Evolutionary conservation across 208 protist genomes (phyloP), one percentile per base, ranked within the genome.

Genomic region (Angomonas deanei): DNA sequence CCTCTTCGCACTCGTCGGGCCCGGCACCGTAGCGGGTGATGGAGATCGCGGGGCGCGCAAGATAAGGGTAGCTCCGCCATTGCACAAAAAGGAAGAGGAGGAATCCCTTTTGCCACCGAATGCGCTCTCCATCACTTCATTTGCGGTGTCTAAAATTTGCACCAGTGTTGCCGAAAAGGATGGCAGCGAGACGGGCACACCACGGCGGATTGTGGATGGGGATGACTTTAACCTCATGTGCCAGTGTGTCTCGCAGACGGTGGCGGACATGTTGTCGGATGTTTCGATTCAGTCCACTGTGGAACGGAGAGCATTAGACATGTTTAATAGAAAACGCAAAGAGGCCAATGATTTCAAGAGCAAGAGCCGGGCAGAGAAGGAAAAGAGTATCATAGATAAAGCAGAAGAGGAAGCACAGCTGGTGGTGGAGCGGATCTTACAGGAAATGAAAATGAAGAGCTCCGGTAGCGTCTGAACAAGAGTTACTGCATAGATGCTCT

Each of bases 371-470:
- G 47, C 6, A 53, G 47, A 53, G 10, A 53, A 26, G 23, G 47
- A 53, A 26, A 53, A 26, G 8, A 30, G 48, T 23, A 76, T 94
- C 27, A 84, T 94, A 30, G 77, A 76, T 11, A 70, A 70, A 55
- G 88, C 88, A 3, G 88, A 94, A 66, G 71, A 31, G 33, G 80
- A 94, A 61, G 88, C 84, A 6, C 79, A 90, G 57, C 72, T 76
- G 19, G 72, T 94, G 30, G 84, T 94, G 57, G 61, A 79, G 49
- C 70, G 64, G 32, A 94, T 94, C 30, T 24, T 87, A 62, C 82
- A 94, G 47, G 84, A 94, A 68, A 82, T 94, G 65, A 47, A 66
- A 4, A 63, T 79, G 10, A 70, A 84, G 48, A n/a, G n/a, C 31
- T 55, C 10, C 24, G 34, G 5, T 49, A 33, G 36, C 36, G 36